Evolutionary conservation across 169 alveolate species (phyloP), one percentile per base, ranked within the genome.

Genomic region (Cardiosporidium cionae): DNA sequence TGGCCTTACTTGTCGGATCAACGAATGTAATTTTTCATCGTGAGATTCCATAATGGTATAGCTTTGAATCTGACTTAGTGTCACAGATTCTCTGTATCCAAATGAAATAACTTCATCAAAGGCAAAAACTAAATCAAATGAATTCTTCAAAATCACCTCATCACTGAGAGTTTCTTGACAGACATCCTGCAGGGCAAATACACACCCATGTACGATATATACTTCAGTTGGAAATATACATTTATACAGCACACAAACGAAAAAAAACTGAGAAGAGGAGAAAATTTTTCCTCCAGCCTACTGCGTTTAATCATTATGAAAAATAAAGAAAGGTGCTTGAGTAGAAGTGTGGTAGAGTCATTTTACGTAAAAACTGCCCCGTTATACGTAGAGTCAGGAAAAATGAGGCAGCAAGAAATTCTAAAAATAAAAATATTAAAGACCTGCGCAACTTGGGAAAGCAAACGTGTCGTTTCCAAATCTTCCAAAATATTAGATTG

Each of bases 1-100:
- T 44, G 16, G n/a, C n/a, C 33, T 31, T 35, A 76, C 83, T 68
- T 78, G 72, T 2, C 64, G 69, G 52, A 78, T 65, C 65, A 71
- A 36, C 5, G 54, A 35, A 25, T 69, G 79, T 1, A 84, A 82
- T 71, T 72, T 90, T 63, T 92, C 97, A 44, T 90, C 97, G 65
- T 90, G 90, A n/a, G 94, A 86, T 70, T 92, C 97, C 97, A 92
- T 92, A 81, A 90, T 94, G 34, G 88, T 84, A 76, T 81, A 92
- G 52, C 93, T 74, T 83, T 89, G 90, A 35, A 92, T 82, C 76
- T 92, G 93, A 22, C 89, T 72, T 72, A 92, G 83, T 28, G 92
- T 90, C n/a, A 92, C 92, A 32, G 88, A 75, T 76, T 91, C 96
- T 35, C 92, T 63, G 62, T 87, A 85, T 65, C 94, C 96, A 67